Evolutionary conservation across 805 yeast genomes (phyloP).

Genomic region (Suhomyces pyralidae): DNA sequence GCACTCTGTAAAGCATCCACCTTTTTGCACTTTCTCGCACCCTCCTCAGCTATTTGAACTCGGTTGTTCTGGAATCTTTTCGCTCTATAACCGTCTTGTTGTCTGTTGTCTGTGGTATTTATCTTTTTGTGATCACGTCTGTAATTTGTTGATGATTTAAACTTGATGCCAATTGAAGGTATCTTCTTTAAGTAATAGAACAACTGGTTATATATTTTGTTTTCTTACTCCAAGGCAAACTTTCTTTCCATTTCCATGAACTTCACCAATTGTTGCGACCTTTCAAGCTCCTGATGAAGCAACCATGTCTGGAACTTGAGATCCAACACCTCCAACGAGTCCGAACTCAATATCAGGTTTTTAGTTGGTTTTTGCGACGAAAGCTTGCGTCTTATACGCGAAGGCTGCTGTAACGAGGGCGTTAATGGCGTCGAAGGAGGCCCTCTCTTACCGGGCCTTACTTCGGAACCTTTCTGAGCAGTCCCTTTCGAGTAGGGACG

Average conservation of each 20-base stretch:
- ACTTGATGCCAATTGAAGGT: too few species aligned
- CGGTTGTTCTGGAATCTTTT: too few species aligned
- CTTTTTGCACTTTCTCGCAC: too few species aligned
- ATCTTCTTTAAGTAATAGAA: too few species aligned
- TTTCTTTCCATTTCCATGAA: constrained; percentile 33
- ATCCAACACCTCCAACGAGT: constrained; percentile 17
- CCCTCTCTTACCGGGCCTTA: constrained; percentile 4
- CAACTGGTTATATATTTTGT: too few species aligned
- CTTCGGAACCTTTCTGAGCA: background rate
- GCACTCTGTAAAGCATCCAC: too few species aligned
- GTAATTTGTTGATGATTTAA: too few species aligned
- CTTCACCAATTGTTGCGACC: constrained; percentile 20
- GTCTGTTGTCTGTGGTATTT: too few species aligned
- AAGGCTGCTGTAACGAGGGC: constrained; percentile 22
- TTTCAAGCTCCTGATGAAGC: constrained; percentile 19
- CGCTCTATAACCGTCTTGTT: too few species aligned
- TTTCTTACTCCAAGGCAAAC: constrained; percentile 6
- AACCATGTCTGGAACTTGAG: constrained; percentile 33
- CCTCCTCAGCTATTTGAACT: too few species aligned
- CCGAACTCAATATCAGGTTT: constrained; percentile 1
- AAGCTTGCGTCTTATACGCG: constrained; percentile 14
- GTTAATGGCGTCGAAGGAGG: constrained; percentile 38
- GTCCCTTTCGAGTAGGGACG: background rate
- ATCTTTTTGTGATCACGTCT: too few species aligned
- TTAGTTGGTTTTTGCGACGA: constrained; percentile 2